Evolutionary conservation across 1,284 basidiomycete genomes (phyloP), one percentile per base, ranked within the genome.

Genomic region (Apiotrichum montevideense): DNA sequence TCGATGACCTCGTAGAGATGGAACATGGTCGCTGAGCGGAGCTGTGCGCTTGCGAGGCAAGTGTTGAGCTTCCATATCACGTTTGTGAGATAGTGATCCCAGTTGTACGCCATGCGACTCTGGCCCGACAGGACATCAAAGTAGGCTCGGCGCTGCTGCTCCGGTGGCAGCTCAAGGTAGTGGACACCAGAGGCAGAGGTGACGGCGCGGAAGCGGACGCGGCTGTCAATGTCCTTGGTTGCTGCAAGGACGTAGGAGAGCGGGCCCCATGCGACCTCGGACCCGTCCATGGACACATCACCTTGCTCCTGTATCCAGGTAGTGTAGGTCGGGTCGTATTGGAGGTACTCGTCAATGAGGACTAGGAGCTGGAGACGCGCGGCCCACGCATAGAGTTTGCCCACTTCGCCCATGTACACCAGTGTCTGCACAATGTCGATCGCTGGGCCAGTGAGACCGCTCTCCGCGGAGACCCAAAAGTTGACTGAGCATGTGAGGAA

Each of bases 1-100:
- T 79, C 62, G 78, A 84, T 49, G 5, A 84, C 82, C 70, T 93
- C 90, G 56, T 97, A 79, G 40, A 98, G 73, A 72, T 94, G 86
- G 82, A 87, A 93, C 67, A 95, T 90, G 1, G 91, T 83, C 0
- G 85, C 86, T n/a, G 88, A 82, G n/a, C 94, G 83, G 10, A 88
- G 82, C 1, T 83, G 81, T 2, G 90, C 87, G 68, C 85, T 88
- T 15, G 85, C 82, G 35, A 97, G 81, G 78, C 94, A 87, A 59
- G 89, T 83, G 72, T 97, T 97, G 33, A 86, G 85, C 34, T 93
- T 79, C 59, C 83, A 85, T 13, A 97, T 74, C 21, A 90, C 80
- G 43, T 89, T 83, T 8, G 89, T 90, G 40, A 92, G 74, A 79
- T 92, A 88, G 41, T 79, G 77, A 68, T 96, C 92, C 64, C 66